phyloP scores from a whole-genome alignment of 441 rosid genomes.

The Pelargonium australe region DNA sequence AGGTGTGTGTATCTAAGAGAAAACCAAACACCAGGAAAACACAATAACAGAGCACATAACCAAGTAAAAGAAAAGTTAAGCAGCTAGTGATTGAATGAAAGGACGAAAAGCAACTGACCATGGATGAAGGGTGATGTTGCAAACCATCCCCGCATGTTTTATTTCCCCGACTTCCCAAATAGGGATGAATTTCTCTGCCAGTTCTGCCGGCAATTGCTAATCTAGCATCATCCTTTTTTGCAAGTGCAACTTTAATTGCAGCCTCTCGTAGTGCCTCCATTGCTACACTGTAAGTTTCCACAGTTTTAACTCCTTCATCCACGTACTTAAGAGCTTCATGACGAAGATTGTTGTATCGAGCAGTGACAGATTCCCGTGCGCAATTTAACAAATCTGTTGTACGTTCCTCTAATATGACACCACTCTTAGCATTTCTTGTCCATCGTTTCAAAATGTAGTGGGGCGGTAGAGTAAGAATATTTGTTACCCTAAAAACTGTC shows the following conservation, averaged over 20 bases:
- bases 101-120: slow-evolving; percentile 20
- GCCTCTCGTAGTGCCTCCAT: slow-evolving; percentile 59
- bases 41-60: neutral
- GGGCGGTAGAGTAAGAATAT: slow-evolving; percentile 77
- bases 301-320: slow-evolving; percentile 73
- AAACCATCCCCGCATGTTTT: slow-evolving; percentile 3
- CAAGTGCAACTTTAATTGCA: slow-evolving; percentile 53
- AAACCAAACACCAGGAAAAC: neutral
- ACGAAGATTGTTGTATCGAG: slow-evolving; percentile 68
- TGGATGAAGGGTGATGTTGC: slow-evolving; percentile 13
- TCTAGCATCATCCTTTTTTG: slow-evolving; percentile 61
- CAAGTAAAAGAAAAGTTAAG: neutral
- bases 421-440: slow-evolving; percentile 76
- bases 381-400: slow-evolving; percentile 31
- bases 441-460: slow-evolving; percentile 82
- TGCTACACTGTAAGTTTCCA: slow-evolving; percentile 67
- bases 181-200: slow-evolving; percentile 8
- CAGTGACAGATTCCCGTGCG: slow-evolving; percentile 48
- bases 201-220: slow-evolving; percentile 40
- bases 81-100: too few relatives aligned
- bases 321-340: slow-evolving; percentile 74
- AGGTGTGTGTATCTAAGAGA: neutral
- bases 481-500: slow-evolving; percentile 94
- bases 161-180: slow-evolving; percentile 14
- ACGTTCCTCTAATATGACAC: slow-evolving; percentile 47